Evolutionary conservation across 106 monocot species (phyloP).

Genomic region (Allium sativum): DNA sequence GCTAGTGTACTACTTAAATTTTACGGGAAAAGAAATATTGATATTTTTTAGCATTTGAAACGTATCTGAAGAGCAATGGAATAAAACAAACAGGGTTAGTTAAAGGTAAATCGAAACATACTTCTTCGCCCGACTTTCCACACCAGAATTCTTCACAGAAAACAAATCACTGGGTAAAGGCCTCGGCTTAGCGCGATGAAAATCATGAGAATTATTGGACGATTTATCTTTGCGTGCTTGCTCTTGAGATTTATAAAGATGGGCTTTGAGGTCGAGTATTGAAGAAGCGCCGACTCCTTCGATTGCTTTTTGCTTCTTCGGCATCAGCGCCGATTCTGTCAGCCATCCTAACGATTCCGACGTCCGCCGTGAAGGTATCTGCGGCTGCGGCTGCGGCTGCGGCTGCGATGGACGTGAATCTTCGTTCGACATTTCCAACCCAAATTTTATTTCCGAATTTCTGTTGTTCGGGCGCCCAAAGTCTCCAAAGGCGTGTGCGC

Average conservation of each 20-base stretch:
- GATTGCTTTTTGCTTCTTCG: conserved; percentile 86
- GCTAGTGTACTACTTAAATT: no score
- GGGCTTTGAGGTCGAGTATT: conserved; percentile 94
- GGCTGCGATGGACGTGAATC: neutral
- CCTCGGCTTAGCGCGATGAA: conserved; percentile 42
- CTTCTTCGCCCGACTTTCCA: conserved; percentile 56
- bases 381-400: neutral
- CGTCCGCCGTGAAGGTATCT: neutral
- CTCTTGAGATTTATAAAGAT: conserved; percentile 84
- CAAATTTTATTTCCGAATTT: neutral
- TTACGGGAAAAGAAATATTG: no score
- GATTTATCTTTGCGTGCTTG: conserved; percentile 55
- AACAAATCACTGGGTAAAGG: conserved; percentile 23
- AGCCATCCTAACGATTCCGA: conserved; percentile 93
- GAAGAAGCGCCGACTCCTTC: conserved; percentile 89
- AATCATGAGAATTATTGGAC: conserved; percentile 16
- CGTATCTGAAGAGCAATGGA: no score
- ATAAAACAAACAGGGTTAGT: no score
- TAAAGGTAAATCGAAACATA: neutral
- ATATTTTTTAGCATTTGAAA: no score
- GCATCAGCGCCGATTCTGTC: conserved; percentile 92
- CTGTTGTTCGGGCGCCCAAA: neutral
- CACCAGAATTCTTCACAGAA: conserved; percentile 64
- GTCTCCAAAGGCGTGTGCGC: no score
- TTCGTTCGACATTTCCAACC: neutral